Base-by-base conservation (phyloP, 2,329 filamentous ascomycete species). In the Phaeosphaeria sp. region DNA sequence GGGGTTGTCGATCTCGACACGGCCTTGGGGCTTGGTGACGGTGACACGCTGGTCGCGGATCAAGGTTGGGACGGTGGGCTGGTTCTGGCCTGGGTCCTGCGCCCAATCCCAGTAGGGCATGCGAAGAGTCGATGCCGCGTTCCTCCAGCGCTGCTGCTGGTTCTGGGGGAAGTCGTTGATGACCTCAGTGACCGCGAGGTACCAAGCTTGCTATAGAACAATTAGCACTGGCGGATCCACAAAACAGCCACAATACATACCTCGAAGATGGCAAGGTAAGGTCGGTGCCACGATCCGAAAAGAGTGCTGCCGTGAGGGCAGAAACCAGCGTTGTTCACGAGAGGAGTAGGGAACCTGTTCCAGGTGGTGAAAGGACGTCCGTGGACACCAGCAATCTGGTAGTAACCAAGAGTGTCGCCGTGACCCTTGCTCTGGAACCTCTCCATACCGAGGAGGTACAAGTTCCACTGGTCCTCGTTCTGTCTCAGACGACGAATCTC, bases 251-350 rank as follows among this genome's bases (percentile, higher is more conserved):
- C 27, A 30, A 18, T 51, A 50, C 73, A 36, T 68, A 85, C 84
- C 79, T 90, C 83, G 61, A 80, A 87, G 9, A 89, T 77, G 9
- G 85, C 81, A 54, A 95, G 80, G 75, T 94, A 96, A 1, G 91
- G 90, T 49, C 92, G 86, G 81, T 96, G 92, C 92, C 92, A 96
- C 40, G 88, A 84, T 40, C 89, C 86, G 73, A 96, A 95, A 17
- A 95, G 79, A 42, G 89, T 86, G 1, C 90, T 91, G 22, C 83
- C 85, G 76, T 96, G 92, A 15, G 86, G 86, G 74, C 92, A 96
- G 74, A 93, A 96, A 49, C 91, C 92, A 45, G 60, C 78, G 55
- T 82, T 80, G 57, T 84, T 85, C 80, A 83, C 20, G 77, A 74
- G 53, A 33, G 73, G 70, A 13, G 63, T 66, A 18, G 69, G 68